Evolutionary conservation across 2,329 filamentous ascomycete species (phyloP), one percentile per base, ranked within the genome.

Genomic region (Alternaria postmessia): DNA sequence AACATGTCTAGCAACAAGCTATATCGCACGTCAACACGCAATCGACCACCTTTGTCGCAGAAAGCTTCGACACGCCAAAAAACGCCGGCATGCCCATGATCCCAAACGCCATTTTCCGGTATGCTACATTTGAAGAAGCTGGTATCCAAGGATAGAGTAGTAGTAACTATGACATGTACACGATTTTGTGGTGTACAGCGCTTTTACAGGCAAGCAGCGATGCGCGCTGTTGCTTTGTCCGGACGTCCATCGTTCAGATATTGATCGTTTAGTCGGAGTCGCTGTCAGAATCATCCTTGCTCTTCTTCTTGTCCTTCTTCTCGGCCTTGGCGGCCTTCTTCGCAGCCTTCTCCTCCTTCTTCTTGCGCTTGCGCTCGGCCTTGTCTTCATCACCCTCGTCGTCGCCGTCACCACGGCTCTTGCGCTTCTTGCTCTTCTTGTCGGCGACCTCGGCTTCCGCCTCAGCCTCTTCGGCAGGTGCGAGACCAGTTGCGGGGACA

Each of bases 301-400:
- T 68, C 67, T 77, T 75, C 59, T 68, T 68, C 65, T 72, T 72
- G 46, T 73, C 69, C 63, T 77, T 74, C 68, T 72, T 69, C 26
- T 69, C 67, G 44, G 67, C 69, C 71, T 72, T 69, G 26, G 70
- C 67, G 44, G 67, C 69, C 71, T 75, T 76, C 66, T 78, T 76
- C 28, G 68, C 64, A 16, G 68, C 72, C 65, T 77, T 77, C 83
- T 92, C 91, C 72, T 89, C 87, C 84, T 92, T 95, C 86, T 93
- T 93, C 82, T 90, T 89, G 80, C 88, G 74, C 73, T 83, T 83
- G 58, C 81, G 79, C 71, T 82, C 81, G 5, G 81, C 81, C 72
- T 80, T 80, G 68, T 83, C 81, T 60, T 84, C 82, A 5, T 77
- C 69, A 1, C 74, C 79, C 71, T 83, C 80, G 48, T 78, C 80